Base-by-base conservation (phyloP, 345 rosid genomes). In the Eucalyptus grandis region DNA sequence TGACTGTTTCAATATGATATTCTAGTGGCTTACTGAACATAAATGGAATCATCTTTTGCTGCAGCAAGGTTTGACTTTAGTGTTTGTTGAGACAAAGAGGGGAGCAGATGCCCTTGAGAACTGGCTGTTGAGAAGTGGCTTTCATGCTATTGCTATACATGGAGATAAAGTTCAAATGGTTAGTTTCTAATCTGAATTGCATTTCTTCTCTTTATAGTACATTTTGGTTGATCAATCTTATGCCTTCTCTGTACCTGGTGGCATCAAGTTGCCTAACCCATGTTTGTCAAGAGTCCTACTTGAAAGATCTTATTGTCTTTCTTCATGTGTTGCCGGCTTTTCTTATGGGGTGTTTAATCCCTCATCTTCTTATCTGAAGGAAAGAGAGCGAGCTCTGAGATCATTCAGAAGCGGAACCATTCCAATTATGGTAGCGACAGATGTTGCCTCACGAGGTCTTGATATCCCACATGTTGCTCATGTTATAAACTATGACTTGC, bases 391-490 rank as follows among this genome's bases (percentile, higher is more conserved):
- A 50, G 96, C 96, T 8, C 88, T 95, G 81, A 94, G 88, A 86
- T 93, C 91, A 51, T 95, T 95, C 85, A 93, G 93, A 51, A 91
- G 88, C 7, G 95, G 94, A 65, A 49, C 87, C 17, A 92, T 92
- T 87, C 94, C 95, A 31, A 95, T 94, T 53, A 60, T 94, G 92
- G 96, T 94, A 81, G 96, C 96, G 60, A 94, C 95, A 30, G 96
- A 94, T 87, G 96, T 94, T 89, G 96, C 96, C 30, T 90, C 96
- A 3, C 90, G 95, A 46, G 95, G 95, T 30, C 91, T 94, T 50
- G 96, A 94, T 88, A 91, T 94, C 22, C 96, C 95, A 1, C 89
- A 87, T 44, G 95, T 94, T 60, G 91, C 96, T 27, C 96, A 91
- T 89, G 96, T 94, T 37, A 90, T 94, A 65, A 94, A 94, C 86